A percentile compares a stretch with the other conserved stretches of the same genome.
Conservation (phyloP, 192 early-diverging fungal species). For the Mortierella antarctica region DNA sequence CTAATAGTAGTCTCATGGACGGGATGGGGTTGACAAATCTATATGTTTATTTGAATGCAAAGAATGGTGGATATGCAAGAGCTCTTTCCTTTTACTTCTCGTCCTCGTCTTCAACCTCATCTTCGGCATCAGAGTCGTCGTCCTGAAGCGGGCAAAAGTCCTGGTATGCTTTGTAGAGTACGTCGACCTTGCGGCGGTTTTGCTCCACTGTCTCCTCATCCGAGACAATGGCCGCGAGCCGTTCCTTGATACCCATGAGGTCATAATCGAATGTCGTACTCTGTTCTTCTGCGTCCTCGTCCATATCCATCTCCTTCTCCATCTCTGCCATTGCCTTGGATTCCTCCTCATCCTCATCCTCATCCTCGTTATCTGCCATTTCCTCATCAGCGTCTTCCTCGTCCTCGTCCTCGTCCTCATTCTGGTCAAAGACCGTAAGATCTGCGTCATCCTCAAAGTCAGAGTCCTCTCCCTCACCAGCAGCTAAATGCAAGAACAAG, state of each 20-base stretch:
- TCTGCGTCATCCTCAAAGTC: slow-evolving; percentile 42
- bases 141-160: slow-evolving; percentile 48
- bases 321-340: slow-evolving; percentile 33
- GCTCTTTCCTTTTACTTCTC: slow-evolving; percentile 1
- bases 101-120: slow-evolving; percentile 13
- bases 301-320: slow-evolving; percentile 28
- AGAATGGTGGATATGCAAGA: slow-evolving; percentile 13
- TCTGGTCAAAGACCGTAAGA: slow-evolving; percentile 39
- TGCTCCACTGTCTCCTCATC: slow-evolving; percentile 40
- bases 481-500: slow-evolving; percentile 9
- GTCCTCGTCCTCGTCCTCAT: slow-evolving; percentile 27
- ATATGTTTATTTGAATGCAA: slow-evolving; percentile 9
- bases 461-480: slow-evolving; percentile 47
- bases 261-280: slow-evolving; percentile 50
- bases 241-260: slow-evolving; percentile 45
- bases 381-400: slow-evolving; percentile 52
- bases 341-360: slow-evolving; percentile 16
- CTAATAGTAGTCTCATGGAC: no score
- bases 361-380: slow-evolving; percentile 45
- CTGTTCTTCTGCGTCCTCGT: slow-evolving; percentile 34
- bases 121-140: slow-evolving; percentile 30
- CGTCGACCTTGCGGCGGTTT: slow-evolving; percentile 42
- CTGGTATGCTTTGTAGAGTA: slow-evolving; percentile 38
- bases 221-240: slow-evolving; percentile 6
- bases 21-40: no score